These are phyloP conservation scores for Schizophyllum amplum DNA, from an alignment of 1,284 basidiomycete species.

Conservation along the genomic window DNA sequence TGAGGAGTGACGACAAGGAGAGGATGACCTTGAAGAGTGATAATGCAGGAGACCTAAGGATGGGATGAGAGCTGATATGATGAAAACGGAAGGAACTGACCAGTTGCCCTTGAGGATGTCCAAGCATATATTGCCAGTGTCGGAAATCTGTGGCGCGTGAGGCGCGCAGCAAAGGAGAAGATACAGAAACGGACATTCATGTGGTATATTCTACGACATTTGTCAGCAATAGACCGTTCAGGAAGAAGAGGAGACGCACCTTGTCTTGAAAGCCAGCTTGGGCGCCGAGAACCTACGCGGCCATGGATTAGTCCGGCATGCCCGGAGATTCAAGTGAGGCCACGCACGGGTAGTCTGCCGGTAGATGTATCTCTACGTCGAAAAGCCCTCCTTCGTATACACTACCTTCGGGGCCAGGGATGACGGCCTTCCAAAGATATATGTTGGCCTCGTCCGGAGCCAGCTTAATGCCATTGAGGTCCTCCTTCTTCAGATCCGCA, in stretches of 20 bases:
- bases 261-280: conserved; percentile 68
- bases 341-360: conserved; percentile 76
- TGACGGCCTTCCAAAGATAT: conserved; percentile 59
- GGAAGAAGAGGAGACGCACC: conserved; percentile 30
- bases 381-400: conserved; percentile 87
- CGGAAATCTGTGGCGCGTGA: conserved; percentile 47
- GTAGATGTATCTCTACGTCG: conserved; percentile 63
- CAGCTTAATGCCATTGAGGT: conserved; percentile 69
- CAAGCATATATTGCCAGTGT: conserved; percentile 65
- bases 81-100: conserved; percentile 18
- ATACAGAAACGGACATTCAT: conserved; percentile 54
- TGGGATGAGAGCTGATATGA: background rate
- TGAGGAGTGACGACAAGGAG: conserved; percentile 79
- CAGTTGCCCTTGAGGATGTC: conserved; percentile 85
- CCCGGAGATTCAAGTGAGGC: background rate
- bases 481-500: conserved; percentile 67
- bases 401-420: conserved; percentile 81
- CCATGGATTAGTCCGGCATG: conserved; percentile 7
- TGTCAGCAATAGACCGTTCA: conserved; percentile 1
- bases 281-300: conserved; percentile 73
- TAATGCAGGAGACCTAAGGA: conserved; percentile 1
- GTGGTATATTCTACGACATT: conserved; percentile 81
- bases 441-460: conserved; percentile 55
- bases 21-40: conserved; percentile 71
- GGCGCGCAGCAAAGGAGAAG: background rate